phyloP scores from a whole-genome alignment of 2,329 filamentous ascomycete species.

The Cladosporium velox region DNA sequence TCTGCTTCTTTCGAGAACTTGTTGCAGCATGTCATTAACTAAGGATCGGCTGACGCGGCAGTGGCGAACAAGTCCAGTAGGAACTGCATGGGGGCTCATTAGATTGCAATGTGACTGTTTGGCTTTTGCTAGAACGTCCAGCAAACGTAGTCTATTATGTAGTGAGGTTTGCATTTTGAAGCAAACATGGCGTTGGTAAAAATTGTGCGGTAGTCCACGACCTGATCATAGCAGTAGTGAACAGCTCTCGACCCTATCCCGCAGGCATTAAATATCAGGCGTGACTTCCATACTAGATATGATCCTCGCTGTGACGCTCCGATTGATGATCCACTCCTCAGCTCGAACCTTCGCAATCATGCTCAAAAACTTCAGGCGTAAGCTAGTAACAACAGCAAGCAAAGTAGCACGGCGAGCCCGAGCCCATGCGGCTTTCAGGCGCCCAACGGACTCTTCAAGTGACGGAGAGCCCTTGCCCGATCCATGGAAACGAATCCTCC shows the following conservation, averaged over 20 bases:
- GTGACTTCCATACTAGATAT: not conserved
- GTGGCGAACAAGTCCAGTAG: not conserved
- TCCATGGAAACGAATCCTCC: not conserved
- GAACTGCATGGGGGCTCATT: not conserved
- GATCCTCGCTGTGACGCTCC: not conserved
- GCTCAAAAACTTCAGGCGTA: not conserved
- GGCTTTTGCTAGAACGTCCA: not conserved
- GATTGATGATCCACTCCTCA: not conserved
- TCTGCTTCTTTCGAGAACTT: not conserved
- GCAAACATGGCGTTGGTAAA: not conserved
- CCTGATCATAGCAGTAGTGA: not conserved
- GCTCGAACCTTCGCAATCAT: not conserved
- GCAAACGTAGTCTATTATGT: not conserved
- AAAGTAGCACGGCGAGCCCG: not conserved
- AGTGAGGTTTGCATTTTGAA: not conserved
- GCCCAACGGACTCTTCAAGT: not conserved
- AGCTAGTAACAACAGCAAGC: not conserved
- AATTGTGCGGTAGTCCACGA: not conserved
- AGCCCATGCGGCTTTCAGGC: not conserved
- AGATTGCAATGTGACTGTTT: not conserved
- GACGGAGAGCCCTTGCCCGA: not conserved
- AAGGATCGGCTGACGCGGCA: not conserved
- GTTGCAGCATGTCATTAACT: not conserved
- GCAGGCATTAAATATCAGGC: not conserved
- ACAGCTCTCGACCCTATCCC: not conserved